Conservation (phyloP, 1,284 basidiomycete genomes). For the Neolentinus lepideus region DNA sequence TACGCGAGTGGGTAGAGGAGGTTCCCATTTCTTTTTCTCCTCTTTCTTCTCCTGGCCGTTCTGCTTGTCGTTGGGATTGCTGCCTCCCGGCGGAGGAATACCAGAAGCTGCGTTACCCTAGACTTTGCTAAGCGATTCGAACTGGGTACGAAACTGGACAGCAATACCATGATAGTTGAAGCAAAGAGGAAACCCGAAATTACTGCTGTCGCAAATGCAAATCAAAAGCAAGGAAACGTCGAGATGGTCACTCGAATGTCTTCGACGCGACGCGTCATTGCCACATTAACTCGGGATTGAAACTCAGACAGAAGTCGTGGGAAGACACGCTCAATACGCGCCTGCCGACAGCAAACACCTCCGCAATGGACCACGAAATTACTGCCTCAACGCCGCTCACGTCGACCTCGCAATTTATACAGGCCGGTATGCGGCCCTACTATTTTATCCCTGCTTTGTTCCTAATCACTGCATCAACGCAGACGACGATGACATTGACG, state of each 20-base stretch:
- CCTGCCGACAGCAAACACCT: not conserved
- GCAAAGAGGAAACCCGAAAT: no score
- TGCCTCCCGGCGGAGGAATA: slow-evolving; percentile 39
- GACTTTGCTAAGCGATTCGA: not conserved
- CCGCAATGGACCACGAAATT: not conserved
- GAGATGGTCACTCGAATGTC: not conserved
- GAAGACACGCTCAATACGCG: not conserved
- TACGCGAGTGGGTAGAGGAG: slow-evolving; percentile 93
- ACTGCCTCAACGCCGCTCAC: slow-evolving; percentile 37
- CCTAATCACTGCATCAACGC: not conserved
- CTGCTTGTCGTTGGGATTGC: slow-evolving; percentile 29
- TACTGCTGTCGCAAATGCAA: no score
- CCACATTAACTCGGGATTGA: not conserved
- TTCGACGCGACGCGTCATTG: slow-evolving; percentile 2
- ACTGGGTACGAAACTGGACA: no score
- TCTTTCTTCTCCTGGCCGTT: slow-evolving; percentile 62
- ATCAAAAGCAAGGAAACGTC: no score
- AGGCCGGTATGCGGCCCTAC: slow-evolving; percentile 52
- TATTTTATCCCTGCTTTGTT: not conserved
- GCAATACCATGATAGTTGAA: no score
- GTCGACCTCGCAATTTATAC: slow-evolving; percentile 66
- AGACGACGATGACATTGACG: slow-evolving; percentile 76
- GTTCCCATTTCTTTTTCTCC: slow-evolving; percentile 98
- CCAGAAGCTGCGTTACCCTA: slow-evolving; percentile 82
- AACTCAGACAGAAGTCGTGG: not conserved